phyloP scores from a whole-genome alignment of 2,329 filamentous ascomycete genomes.

The Coniochaeta sp. region DNA sequence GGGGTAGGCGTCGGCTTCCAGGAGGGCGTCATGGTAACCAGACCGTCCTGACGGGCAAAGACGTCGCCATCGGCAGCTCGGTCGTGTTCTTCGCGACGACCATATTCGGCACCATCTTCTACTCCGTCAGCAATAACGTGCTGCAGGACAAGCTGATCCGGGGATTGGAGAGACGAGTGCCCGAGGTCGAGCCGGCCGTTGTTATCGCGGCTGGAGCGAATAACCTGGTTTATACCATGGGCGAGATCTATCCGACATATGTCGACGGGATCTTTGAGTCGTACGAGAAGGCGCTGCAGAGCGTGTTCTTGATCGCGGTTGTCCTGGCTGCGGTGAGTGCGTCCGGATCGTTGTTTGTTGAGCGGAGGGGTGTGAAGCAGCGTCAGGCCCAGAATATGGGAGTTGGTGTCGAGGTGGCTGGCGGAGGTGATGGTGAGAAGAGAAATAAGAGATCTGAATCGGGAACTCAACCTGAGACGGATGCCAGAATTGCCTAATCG shows the following conservation, averaged over 20 bases:
- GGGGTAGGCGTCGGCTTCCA: slow-evolving; percentile 20
- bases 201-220: slow-evolving; percentile 17
- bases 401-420: too few relatives aligned
- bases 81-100: slow-evolving; percentile 19
- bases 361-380: slow-evolving; percentile 35
- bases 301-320: slow-evolving; percentile 21
- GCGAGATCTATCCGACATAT: slow-evolving; percentile 6
- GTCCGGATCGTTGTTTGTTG: slow-evolving; percentile 22
- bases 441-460: too few relatives aligned
- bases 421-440: too few relatives aligned
- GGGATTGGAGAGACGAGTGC: slow-evolving; percentile 10
- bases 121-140: slow-evolving; percentile 18
- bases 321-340: slow-evolving; percentile 28
- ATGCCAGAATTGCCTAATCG: too few relatives aligned
- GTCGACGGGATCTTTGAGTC: slow-evolving; percentile 17
- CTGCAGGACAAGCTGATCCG: slow-evolving; percentile 14
- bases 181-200: slow-evolving; percentile 12
- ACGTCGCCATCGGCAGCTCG: slow-evolving; percentile 20
- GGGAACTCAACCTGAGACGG: too few relatives aligned
- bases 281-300: slow-evolving; percentile 23
- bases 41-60: slow-evolving; percentile 15
- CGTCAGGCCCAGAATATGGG: too few relatives aligned
- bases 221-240: slow-evolving; percentile 7
- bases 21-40: slow-evolving; percentile 20
- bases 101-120: slow-evolving; percentile 15